Conservation (phyloP, 2,329 filamentous ascomycete genomes). For the Aphanocladium album region DNA sequence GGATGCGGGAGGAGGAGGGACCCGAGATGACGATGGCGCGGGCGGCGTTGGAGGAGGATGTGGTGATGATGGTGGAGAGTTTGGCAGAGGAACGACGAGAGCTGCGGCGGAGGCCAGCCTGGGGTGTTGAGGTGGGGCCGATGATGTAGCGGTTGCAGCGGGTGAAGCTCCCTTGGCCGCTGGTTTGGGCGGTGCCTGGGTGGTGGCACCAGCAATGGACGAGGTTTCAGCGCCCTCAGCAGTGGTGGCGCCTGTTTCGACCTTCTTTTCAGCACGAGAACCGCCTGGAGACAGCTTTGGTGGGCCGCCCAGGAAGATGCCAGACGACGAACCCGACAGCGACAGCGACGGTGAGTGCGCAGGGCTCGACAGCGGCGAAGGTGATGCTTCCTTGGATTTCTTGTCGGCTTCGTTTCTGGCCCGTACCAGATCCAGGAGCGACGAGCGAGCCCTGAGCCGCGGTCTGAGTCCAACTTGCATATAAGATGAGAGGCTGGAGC, state of each 20-base stretch:
- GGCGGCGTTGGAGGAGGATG: conserved; percentile 27
- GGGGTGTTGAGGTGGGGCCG: conserved; percentile 17
- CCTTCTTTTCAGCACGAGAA: background rate
- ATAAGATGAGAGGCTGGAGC: conserved; percentile 2
- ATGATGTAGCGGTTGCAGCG: conserved; percentile 28
- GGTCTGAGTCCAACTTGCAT: conserved; percentile 16
- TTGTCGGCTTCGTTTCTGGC: conserved; percentile 14
- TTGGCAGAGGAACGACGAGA: conserved; percentile 34
- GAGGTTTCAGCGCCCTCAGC: background rate
- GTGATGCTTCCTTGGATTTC: background rate
- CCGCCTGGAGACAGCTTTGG: background rate
- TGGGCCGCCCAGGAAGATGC: background rate
- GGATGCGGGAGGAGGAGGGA: conserved; percentile 23
- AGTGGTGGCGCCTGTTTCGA: background rate
- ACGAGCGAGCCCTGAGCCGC: conserved; percentile 15
- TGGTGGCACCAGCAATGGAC: too few species aligned
- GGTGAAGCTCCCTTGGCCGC: conserved; percentile 13
- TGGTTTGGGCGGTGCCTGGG: too few species aligned
- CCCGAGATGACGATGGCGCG: conserved; percentile 18
- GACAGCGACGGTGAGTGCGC: background rate
- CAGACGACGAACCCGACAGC: background rate
- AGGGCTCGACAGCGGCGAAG: conserved; percentile 10
- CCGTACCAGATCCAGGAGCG: conserved; percentile 14
- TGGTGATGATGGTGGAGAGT: conserved; percentile 36
- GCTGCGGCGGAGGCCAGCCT: conserved; percentile 20